Conservation (phyloP, 768 basidiomycete species). For the Termitomyces titanicus region DNA sequence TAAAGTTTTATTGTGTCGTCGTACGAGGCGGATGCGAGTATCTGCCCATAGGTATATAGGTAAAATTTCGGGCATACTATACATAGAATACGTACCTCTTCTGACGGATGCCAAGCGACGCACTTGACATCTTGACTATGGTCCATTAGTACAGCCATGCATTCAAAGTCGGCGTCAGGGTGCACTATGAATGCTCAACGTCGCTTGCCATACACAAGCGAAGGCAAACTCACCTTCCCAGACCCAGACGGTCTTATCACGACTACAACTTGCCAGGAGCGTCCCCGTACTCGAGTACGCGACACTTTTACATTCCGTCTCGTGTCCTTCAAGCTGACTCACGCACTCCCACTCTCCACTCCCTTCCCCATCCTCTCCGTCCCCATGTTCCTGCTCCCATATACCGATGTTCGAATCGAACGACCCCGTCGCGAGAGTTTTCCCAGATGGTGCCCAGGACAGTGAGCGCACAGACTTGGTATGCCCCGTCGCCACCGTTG, state of each 20-base stretch:
- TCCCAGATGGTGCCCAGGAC: conserved; percentile 88
- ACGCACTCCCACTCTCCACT: conserved; percentile 83
- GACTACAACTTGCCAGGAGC: conserved; percentile 88
- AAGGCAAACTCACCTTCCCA: conserved; percentile 78
- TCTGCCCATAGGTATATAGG: conserved; percentile 42
- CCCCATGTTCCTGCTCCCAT: conserved; percentile 70
- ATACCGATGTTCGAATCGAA: conserved; percentile 92
- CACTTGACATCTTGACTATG: conserved; percentile 96
- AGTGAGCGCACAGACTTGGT: conserved; percentile 82
- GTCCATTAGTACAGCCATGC: conserved; percentile 93
- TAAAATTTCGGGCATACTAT: neutral
- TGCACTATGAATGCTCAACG: conserved; percentile 49
- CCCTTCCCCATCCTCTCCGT: conserved; percentile 29
- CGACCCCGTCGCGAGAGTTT: conserved; percentile 84
- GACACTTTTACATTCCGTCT: conserved; percentile 93
- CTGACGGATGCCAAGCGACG: conserved; percentile 91
- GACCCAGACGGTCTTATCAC: conserved; percentile 98
- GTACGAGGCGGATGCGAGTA: conserved; percentile 95
- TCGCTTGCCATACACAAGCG: neutral
- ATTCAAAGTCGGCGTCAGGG: conserved; percentile 92
- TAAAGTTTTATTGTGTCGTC: conserved; percentile 96
- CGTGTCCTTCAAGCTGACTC: conserved; percentile 88
- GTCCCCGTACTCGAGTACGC: conserved; percentile 77
- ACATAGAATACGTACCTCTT: conserved; percentile 62
- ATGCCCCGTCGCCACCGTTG: conserved; percentile 81